phyloP scores from a whole-genome alignment of 1,139 yeast species.

The Pichiaceae sp. region DNA sequence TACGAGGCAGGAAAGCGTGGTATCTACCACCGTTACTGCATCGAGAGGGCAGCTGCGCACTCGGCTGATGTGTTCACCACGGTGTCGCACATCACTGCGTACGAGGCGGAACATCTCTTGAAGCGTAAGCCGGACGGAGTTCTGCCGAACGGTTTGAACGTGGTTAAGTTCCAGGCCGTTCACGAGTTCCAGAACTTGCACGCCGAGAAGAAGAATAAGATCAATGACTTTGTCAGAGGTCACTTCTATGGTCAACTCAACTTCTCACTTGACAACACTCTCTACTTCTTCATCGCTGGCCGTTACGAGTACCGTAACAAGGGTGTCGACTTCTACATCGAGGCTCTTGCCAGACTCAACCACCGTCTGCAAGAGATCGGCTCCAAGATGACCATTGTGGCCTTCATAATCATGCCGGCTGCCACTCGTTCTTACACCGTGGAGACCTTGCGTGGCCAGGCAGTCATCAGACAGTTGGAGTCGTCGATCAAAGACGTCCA shows the following conservation, averaged over 20 bases:
- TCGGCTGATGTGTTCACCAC: slow-evolving; percentile 96
- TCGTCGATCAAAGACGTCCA: slow-evolving; percentile 86
- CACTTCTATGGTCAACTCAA: slow-evolving; percentile 96
- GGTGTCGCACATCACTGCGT: slow-evolving; percentile 93
- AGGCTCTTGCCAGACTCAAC: slow-evolving; percentile 85
- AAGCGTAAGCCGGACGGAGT: slow-evolving; percentile 98
- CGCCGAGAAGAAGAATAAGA: slow-evolving; percentile 83
- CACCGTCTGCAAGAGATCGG: slow-evolving; percentile 75
- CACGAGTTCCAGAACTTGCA: slow-evolving; percentile 97
- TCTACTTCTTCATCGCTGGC: slow-evolving; percentile 94
- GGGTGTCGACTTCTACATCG: slow-evolving; percentile 94
- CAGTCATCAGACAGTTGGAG: slow-evolving; percentile 87
- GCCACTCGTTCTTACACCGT: slow-evolving; percentile 89
- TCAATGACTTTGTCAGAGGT: slow-evolving; percentile 91
- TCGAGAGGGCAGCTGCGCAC: slow-evolving; percentile 95
- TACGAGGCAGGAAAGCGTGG: slow-evolving; percentile 98
- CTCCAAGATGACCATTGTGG: slow-evolving; percentile 88
- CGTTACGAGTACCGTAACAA: slow-evolving; percentile 95
- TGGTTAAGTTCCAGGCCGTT: slow-evolving; percentile 92
- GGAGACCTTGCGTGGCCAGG: slow-evolving; percentile 93
- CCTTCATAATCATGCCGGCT: slow-evolving; percentile 99
- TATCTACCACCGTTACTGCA: slow-evolving; percentile 92
- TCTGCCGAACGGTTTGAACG: slow-evolving; percentile 92
- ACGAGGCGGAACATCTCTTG: slow-evolving; percentile 84
- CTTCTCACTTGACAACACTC: slow-evolving; percentile 87